Percentiles rank a stretch among this genome's conserved stretches.
Conservation (phyloP, 2,329 filamentous ascomycete genomes). For the Aureobasidium subglaciale region DNA sequence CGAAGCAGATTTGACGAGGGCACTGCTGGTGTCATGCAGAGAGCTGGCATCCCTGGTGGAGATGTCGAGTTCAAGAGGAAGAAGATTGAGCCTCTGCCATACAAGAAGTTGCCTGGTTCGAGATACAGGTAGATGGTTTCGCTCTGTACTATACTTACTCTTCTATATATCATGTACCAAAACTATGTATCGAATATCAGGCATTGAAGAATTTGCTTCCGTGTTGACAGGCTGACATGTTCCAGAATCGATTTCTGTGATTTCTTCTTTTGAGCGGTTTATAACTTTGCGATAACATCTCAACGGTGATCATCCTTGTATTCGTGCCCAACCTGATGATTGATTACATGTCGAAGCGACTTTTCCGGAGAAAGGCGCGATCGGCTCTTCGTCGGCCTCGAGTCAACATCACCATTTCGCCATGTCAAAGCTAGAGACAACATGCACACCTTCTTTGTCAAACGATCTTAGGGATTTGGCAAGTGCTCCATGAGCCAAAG, state of each 20-base stretch:
- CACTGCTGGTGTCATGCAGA: slow-evolving; percentile 80
- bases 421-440: no score
- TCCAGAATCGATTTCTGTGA: background rate
- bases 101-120: slow-evolving; percentile 50
- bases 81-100: slow-evolving; percentile 61
- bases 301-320: background rate
- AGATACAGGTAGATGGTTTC: slow-evolving; percentile 37
- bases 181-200: background rate
- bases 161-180: background rate
- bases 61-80: slow-evolving; percentile 80
- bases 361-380: no score
- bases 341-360: no score
- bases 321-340: no score
- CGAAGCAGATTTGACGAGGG: slow-evolving; percentile 82
- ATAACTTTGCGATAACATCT: background rate
- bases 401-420: background rate
- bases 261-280: background rate
- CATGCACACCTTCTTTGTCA: no score
- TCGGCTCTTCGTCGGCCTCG: background rate
- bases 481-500: no score
- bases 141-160: background rate
- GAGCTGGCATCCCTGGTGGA: slow-evolving; percentile 64
- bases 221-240: background rate
- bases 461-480: no score
- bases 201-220: background rate